A percentile compares a stretch with the other conserved stretches of the same genome.
Conservation (phyloP, 495 filamentous ascomycete genomes). For the Apiosordaria backusii region DNA sequence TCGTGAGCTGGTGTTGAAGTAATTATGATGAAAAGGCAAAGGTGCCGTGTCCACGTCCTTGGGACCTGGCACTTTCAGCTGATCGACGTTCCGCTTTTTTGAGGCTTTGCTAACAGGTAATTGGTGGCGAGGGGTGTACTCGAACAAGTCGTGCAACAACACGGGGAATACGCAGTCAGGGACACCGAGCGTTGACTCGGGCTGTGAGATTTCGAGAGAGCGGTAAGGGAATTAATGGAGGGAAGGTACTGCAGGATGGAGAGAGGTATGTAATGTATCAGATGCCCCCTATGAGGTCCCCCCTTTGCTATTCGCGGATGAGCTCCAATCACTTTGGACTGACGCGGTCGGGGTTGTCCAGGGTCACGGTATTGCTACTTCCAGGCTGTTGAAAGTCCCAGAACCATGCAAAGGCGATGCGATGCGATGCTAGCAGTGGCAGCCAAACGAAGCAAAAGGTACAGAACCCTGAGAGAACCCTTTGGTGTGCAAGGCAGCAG, state of each 20-base stretch:
- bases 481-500: conserved; percentile 3
- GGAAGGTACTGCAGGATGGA: background rate
- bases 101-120: background rate
- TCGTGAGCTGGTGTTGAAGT: conserved; percentile 16
- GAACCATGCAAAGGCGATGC: background rate
- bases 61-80: background rate
- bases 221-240: background rate
- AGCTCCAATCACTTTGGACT: background rate
- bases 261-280: background rate
- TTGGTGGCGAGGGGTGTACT: background rate
- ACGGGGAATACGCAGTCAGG: background rate
- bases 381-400: background rate
- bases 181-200: background rate
- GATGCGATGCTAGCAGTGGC: background rate
- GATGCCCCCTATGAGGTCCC: background rate
- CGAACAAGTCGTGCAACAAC: background rate
- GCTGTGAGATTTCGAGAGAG: background rate
- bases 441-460: background rate
- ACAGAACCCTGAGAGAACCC: background rate
- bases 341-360: background rate
- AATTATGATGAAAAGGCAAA: conserved; percentile 41
- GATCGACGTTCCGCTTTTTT: background rate
- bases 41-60: conserved; percentile 5
- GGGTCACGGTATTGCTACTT: too few relatives aligned
- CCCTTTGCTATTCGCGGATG: background rate